Conservation (phyloP, 2,329 filamentous ascomycete genomes). For the Gliomastix tumulicola region DNA sequence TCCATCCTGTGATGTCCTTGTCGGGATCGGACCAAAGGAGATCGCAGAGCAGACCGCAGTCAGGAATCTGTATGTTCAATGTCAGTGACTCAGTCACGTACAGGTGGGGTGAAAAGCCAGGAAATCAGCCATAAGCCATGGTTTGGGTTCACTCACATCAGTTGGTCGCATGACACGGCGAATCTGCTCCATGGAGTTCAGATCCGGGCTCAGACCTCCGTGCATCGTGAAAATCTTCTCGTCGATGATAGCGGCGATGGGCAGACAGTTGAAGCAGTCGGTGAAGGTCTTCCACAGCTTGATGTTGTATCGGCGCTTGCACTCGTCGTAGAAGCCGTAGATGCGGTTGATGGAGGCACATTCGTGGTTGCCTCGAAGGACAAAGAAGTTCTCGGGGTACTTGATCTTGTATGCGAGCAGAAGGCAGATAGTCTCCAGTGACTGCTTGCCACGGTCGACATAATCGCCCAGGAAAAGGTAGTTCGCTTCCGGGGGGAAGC, state of each 20-base stretch:
- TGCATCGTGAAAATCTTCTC: conserved; percentile 99
- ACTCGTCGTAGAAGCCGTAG: conserved; percentile 99
- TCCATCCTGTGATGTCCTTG: conserved; percentile 99
- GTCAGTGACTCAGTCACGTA: too few species aligned
- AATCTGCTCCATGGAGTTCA: conserved; percentile 99
- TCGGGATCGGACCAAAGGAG: conserved; percentile 97
- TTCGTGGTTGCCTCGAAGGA: conserved; percentile 97
- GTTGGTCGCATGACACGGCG: conserved; percentile 97
- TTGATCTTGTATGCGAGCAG: conserved; percentile 99
- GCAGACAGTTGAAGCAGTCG: conserved; percentile 98
- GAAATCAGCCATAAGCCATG: too few species aligned
- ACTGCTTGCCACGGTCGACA: conserved; percentile 98
- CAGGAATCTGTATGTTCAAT: conserved; percentile 67
- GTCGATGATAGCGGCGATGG: conserved; percentile 97
- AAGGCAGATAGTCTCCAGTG: conserved; percentile 95
- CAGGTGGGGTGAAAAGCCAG: too few species aligned
- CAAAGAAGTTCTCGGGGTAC: conserved; percentile 99
- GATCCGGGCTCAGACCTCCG: conserved; percentile 89
- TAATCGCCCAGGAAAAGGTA: conserved; percentile 99
- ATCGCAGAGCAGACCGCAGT: conserved; percentile 95
- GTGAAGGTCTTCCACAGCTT: conserved; percentile 99
- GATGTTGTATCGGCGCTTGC: conserved; percentile 98
- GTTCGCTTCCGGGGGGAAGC: conserved; percentile 97
- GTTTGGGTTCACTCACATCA: conserved; percentile 84
- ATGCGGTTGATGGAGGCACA: conserved; percentile 98